Evolutionary conservation across 2,329 filamentous ascomycete species (phyloP).

Genomic region (Phoma sp.): DNA sequence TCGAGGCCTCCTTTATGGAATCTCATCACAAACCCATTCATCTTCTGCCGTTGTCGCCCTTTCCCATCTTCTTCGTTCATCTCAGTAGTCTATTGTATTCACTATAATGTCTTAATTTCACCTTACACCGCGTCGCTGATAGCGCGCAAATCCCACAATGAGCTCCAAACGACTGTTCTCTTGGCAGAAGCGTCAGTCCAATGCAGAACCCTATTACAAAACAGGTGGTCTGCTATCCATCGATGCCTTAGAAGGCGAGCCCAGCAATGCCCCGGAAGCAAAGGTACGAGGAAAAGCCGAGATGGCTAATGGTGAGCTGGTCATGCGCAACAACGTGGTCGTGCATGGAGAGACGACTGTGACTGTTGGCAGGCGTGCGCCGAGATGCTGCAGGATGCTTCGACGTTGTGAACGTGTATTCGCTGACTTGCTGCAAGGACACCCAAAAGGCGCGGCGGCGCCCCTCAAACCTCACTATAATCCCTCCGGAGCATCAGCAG

Average conservation of each 20-base stretch:
- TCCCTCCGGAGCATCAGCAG: conserved; percentile 32
- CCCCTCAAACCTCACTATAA: conserved; percentile 40
- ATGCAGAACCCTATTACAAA: conserved; percentile 44
- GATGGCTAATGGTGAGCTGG: conserved; percentile 36
- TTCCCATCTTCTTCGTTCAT: neutral
- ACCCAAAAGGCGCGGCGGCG: conserved; percentile 29
- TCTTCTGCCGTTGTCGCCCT: neutral
- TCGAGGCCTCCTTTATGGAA: conserved; percentile 12
- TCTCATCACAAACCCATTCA: neutral
- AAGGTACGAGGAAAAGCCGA: conserved; percentile 36
- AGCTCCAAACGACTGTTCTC: conserved; percentile 53
- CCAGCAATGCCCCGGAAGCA: conserved; percentile 22
- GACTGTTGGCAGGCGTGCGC: conserved; percentile 30
- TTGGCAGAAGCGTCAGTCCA: conserved; percentile 52
- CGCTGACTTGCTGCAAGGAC: conserved; percentile 39
- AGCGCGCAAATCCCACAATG: conserved; percentile 34
- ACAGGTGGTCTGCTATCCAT: conserved; percentile 48
- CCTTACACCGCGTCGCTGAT: neutral
- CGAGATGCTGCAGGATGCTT: conserved; percentile 30
- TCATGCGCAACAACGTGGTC: conserved; percentile 42
- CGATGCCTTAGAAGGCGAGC: conserved; percentile 16
- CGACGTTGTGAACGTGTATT: conserved; percentile 43
- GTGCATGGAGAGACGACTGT: conserved; percentile 32
- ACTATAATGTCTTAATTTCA: conserved; percentile 15
- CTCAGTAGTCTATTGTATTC: neutral